Evolutionary conservation across 2,329 filamentous ascomycete species (phyloP).

Genomic region (Hypoxylon rubiginosum): DNA sequence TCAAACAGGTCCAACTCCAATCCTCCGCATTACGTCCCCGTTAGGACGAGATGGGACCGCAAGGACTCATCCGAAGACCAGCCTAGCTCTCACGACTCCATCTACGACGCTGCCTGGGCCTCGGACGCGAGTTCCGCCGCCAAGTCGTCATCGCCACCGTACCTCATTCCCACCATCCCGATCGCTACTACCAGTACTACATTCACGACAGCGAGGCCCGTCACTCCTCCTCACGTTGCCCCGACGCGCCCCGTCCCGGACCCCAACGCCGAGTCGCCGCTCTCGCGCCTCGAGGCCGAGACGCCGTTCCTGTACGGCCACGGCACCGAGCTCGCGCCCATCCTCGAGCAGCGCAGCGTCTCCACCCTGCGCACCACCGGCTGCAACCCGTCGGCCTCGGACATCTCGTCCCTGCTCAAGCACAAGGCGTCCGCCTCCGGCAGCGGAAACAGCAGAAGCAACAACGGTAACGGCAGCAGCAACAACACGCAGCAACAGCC

Average conservation of each 20-base stretch:
- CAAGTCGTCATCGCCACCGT: slow-evolving; percentile 48
- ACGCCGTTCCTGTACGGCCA: slow-evolving; percentile 56
- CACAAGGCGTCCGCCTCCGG: slow-evolving; percentile 41
- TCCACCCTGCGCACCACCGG: slow-evolving; percentile 52
- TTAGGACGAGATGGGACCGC: slow-evolving; percentile 46
- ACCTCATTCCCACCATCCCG: slow-evolving; percentile 33
- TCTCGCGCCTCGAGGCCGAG: slow-evolving; percentile 49
- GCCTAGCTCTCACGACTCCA: slow-evolving; percentile 54
- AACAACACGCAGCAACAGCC: slow-evolving; percentile 7
- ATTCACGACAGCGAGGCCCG: slow-evolving; percentile 23
- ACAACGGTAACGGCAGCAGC: background rate
- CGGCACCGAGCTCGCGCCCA: slow-evolving; percentile 57
- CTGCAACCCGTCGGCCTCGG: slow-evolving; percentile 47
- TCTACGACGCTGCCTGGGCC: slow-evolving; percentile 55
- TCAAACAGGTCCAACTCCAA: slow-evolving; percentile 46
- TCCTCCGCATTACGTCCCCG: background rate
- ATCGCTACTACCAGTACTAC: background rate
- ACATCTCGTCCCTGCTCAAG: slow-evolving; percentile 48
- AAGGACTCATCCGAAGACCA: slow-evolving; percentile 56
- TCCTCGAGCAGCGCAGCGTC: slow-evolving; percentile 57
- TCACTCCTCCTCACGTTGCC: slow-evolving; percentile 39
- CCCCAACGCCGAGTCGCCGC: slow-evolving; percentile 48
- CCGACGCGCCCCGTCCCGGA: slow-evolving; percentile 27
- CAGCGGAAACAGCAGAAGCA: slow-evolving; percentile 4
- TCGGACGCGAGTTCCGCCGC: slow-evolving; percentile 48